These are phyloP conservation scores for Dryadomyces sulphureus DNA, from an alignment of 2,329 filamentous ascomycete species.

Conservation along the genomic window DNA sequence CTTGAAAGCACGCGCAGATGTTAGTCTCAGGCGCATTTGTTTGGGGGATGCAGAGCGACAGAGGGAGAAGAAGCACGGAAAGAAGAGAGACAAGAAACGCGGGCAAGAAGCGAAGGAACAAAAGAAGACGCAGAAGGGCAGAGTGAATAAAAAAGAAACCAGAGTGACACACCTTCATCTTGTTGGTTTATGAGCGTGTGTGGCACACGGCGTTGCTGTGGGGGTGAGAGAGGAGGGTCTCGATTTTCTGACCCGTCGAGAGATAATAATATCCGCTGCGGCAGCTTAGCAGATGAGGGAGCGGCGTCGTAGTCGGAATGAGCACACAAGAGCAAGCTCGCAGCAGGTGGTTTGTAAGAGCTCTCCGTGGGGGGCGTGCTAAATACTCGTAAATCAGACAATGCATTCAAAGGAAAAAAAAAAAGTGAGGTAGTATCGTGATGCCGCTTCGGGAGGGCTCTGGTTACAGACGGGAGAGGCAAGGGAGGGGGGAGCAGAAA, in stretches of 20 bases:
- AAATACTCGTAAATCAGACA: background rate
- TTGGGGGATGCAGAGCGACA: no score
- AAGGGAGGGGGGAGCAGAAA: background rate
- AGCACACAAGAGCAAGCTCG: background rate
- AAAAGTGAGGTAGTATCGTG: background rate
- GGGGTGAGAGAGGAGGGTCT: background rate
- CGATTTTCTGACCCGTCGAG: background rate
- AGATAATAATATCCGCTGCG: background rate
- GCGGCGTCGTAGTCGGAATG: background rate
- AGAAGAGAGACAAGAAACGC: background rate
- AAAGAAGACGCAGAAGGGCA: background rate
- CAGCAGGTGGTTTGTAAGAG: background rate
- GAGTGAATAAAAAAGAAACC: background rate
- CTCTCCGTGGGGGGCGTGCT: background rate
- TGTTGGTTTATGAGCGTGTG: background rate
- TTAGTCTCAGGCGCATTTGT: constrained; percentile 20
- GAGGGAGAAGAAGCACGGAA: constrained; percentile 11
- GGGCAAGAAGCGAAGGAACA: background rate
- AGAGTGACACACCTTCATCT: constrained; percentile 1
- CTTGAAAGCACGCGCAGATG: constrained; percentile 28
- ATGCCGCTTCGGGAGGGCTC: background rate
- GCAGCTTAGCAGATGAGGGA: background rate
- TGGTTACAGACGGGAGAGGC: background rate
- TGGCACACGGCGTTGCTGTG: background rate
- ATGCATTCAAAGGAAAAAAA: background rate